phyloP scores from a whole-genome alignment of 345 rosid species.

The Euclidium syriacum region DNA sequence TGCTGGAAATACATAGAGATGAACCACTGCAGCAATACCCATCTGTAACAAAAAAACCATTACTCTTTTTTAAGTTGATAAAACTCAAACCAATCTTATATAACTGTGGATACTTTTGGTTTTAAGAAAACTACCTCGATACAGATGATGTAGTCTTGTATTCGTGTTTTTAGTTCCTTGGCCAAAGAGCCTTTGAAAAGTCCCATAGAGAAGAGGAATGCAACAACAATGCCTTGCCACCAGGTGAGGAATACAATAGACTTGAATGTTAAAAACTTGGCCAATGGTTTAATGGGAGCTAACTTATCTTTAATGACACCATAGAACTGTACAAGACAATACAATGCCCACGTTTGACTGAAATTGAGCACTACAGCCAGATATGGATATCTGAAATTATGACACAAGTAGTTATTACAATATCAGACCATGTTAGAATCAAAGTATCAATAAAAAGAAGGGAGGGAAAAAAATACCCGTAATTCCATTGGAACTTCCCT shows the following conservation, averaged over 20 bases:
- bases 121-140: conserved; percentile 53
- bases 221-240: conserved; percentile 98
- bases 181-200: conserved; percentile 81
- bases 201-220: conserved; percentile 90
- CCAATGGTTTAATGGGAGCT: conserved; percentile 88
- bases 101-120: background rate
- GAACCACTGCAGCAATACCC: conserved; percentile 96
- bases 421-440: background rate
- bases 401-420: conserved; percentile 6
- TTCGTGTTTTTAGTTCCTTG: conserved; percentile 79
- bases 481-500: conserved; percentile 94
- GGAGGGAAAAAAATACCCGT: conserved; percentile 47
- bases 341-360: conserved; percentile 96
- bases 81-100: background rate
- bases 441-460: background rate
- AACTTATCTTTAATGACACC: conserved; percentile 77
- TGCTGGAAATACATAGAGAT: conserved; percentile 90
- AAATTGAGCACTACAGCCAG: conserved; percentile 94
- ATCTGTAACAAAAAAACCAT: conserved; percentile 61
- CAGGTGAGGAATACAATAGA: conserved; percentile 97
- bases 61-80: background rate
- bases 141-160: conserved; percentile 96
- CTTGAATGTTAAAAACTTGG: conserved; percentile 91
- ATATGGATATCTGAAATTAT: conserved; percentile 89
- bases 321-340: conserved; percentile 97